Evolutionary conservation across 2,329 filamentous ascomycete species (phyloP).

Genomic region (Claviceps africana): DNA sequence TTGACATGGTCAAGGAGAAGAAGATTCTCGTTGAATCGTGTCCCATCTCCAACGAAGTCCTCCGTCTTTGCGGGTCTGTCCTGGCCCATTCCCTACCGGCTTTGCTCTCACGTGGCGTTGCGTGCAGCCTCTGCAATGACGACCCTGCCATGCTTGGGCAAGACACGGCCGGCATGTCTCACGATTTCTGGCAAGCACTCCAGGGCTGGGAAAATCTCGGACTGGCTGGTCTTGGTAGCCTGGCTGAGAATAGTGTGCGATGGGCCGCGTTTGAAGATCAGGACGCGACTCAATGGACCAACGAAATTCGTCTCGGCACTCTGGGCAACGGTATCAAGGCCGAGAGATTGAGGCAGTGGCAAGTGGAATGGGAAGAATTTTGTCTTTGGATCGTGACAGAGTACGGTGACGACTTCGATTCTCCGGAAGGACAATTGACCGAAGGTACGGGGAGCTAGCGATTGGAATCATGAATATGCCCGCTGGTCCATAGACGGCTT

Average conservation of each 20-base stretch:
- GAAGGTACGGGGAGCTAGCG: not conserved
- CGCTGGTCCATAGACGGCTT: not conserved
- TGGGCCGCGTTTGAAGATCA: conserved; percentile 86
- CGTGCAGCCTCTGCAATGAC: conserved; percentile 77
- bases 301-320: conserved; percentile 59
- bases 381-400: conserved; percentile 81
- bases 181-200: conserved; percentile 84
- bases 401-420: conserved; percentile 50
- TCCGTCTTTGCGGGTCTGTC: conserved; percentile 64
- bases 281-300: conserved; percentile 52
- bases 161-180: conserved; percentile 66
- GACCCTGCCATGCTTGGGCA: conserved; percentile 83
- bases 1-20: conserved; percentile 80
- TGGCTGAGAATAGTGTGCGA: conserved; percentile 84
- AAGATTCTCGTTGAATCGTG: conserved; percentile 81
- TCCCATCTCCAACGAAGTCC: conserved; percentile 79
- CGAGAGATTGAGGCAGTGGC: conserved; percentile 62
- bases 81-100: conserved; percentile 70
- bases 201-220: conserved; percentile 89
- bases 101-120: conserved; percentile 68
- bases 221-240: conserved; percentile 66
- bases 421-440: conserved; percentile 7
- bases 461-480: not conserved
- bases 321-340: conserved; percentile 59
- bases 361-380: conserved; percentile 71